Evolutionary conservation across 2,329 filamentous ascomycete genomes (phyloP), one percentile per base, ranked within the genome.

Genomic region (Aspergillus ochraceoroseus): DNA sequence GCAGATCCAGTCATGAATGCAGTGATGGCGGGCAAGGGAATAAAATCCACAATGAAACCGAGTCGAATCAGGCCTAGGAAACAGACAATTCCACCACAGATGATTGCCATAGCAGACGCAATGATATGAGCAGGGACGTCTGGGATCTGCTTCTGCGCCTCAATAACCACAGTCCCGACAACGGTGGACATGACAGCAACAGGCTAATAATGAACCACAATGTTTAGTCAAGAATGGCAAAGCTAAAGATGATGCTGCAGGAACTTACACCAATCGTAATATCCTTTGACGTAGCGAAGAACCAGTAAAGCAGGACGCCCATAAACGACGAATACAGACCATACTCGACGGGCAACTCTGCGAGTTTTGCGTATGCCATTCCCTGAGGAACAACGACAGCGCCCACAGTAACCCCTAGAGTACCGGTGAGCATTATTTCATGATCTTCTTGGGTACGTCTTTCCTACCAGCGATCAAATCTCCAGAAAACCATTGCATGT

Each of bases 1-100:
- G 90, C 88, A 4, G 90, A 95, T 2, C 90, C 90, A 0, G 92
- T 96, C 85, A 96, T 95, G 71, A 95, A 96, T 2, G 92, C 88
- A 0, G 86, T 89, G 38, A 96, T 86, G 0, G 89, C 86, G 1
- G 87, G 82, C 41, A 95, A 78, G 1, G 92, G 86, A 55, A 96
- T 95, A 56, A 95, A 77, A 52, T 96, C 88, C 32, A 95, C 88
- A 35, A 96, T 82, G 80, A 88, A 94, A 4, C 92, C 90, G 25
- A 82, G 76, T 32, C 89, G 81, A 29, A 86, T 69, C 2, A 95
- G 69, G 3, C 90, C 92, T 46, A 96, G 77, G 47, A 80, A 78
- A 34, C 83, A 73, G 25, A 95, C 83, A 43, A 95, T 84, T 23
- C 72, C 74, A 25, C 90, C 90, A 4, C 79, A 75, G 40, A 95